Conservation (phyloP, 2,329 filamentous ascomycete species). For the Trichoderma brevicompactum region DNA sequence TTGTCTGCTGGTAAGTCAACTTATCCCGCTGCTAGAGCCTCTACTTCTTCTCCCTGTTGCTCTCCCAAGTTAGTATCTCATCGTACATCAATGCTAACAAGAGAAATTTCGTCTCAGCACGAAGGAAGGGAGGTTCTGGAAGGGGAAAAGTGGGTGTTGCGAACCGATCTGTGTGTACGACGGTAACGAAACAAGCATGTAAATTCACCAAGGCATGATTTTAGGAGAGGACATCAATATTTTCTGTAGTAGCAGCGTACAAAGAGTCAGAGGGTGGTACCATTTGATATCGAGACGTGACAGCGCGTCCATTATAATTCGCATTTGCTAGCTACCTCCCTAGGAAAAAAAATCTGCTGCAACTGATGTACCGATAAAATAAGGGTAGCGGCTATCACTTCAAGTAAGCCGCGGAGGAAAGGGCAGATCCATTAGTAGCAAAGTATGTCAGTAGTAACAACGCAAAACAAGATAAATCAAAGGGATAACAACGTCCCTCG, state of each 20-base stretch:
- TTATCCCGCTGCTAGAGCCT: not conserved
- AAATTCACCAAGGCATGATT: too few relatives aligned
- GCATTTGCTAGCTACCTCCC: not conserved
- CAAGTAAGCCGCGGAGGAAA: not conserved
- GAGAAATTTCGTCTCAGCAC: constrained; percentile 54
- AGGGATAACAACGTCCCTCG: too few relatives aligned
- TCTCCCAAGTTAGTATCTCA: not conserved
- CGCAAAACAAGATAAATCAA: too few relatives aligned
- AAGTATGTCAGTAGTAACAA: too few relatives aligned
- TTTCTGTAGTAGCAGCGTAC: too few relatives aligned
- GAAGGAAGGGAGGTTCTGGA: constrained; percentile 78
- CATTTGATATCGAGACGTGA: not conserved
- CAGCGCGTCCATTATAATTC: not conserved
- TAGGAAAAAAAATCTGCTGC: not conserved
- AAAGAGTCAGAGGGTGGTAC: too few relatives aligned
- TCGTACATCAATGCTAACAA: constrained; percentile 34
- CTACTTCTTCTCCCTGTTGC: not conserved
- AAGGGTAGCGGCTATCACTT: not conserved
- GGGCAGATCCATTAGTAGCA: too few relatives aligned
- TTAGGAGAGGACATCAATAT: too few relatives aligned
- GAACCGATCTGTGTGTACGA: constrained; percentile 77
- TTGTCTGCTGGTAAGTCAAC: constrained; percentile 70
- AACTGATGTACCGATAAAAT: not conserved
- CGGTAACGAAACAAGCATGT: not conserved
- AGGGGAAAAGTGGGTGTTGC: constrained; percentile 90